Evolutionary conservation across 2,329 filamentous ascomycete species (phyloP).

Genomic region (Leptosphaerulina australis): DNA sequence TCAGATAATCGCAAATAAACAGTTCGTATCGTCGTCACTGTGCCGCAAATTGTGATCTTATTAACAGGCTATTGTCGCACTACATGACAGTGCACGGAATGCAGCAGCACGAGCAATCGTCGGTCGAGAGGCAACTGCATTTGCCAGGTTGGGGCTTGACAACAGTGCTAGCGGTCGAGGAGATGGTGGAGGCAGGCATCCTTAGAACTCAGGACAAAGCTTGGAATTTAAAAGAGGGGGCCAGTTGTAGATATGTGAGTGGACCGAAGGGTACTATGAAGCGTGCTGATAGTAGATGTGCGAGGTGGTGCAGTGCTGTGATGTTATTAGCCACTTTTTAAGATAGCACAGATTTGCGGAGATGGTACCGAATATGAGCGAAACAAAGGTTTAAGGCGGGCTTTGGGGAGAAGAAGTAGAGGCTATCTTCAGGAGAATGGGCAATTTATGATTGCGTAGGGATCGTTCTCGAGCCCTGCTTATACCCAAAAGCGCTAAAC

Average conservation of each 20-base stretch:
- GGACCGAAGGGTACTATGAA: not conserved
- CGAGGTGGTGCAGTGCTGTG: slow-evolving; percentile 8
- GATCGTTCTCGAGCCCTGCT: slow-evolving; percentile 23
- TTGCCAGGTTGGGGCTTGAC: slow-evolving; percentile 44
- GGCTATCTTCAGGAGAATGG: slow-evolving; percentile 7
- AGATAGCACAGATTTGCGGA: not conserved
- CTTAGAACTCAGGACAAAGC: slow-evolving; percentile 1
- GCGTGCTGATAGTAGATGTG: not conserved
- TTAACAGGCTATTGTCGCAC: not conserved
- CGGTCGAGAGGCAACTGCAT: slow-evolving; percentile 38
- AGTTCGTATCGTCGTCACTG: slow-evolving; percentile 5
- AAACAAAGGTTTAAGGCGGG: not conserved
- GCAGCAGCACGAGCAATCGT: slow-evolving; percentile 44
- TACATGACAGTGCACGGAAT: slow-evolving; percentile 49
- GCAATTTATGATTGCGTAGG: slow-evolving; percentile 19
- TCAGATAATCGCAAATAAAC: not conserved
- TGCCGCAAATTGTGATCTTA: not conserved
- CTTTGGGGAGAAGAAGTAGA: not conserved
- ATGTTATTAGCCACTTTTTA: slow-evolving; percentile 13
- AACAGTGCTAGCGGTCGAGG: slow-evolving; percentile 41
- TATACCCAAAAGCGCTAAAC: slow-evolving; percentile 25
- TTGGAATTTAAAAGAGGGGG: not conserved
- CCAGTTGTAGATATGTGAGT: not conserved
- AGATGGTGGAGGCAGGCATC: slow-evolving; percentile 46
- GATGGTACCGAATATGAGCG: not conserved